Conservation (phyloP, 305 asterid species). For the Fraxinus nigra region DNA sequence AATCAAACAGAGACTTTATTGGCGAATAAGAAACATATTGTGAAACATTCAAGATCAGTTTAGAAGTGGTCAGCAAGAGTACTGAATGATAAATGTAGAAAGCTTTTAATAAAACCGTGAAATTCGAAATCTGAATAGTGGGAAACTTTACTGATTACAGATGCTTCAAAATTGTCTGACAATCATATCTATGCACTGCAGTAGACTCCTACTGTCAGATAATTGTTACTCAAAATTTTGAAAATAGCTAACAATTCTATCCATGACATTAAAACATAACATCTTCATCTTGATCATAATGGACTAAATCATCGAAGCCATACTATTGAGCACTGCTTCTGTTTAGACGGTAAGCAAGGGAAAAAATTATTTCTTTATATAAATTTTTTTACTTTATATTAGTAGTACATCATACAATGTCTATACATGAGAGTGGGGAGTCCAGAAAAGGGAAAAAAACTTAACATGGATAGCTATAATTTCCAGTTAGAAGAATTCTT, state of each 20-base stretch:
- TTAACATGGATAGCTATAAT: not conserved
- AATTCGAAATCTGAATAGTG: not conserved
- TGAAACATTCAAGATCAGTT: not conserved
- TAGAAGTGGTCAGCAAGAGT: not conserved
- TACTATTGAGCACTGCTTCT: not conserved
- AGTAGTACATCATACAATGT: not conserved
- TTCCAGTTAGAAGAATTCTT: not conserved
- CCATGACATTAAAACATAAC: not conserved
- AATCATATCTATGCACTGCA: not conserved
- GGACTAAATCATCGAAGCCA: not conserved
- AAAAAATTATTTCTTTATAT: not conserved
- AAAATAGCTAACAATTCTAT: not conserved
- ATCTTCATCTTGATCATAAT: not conserved
- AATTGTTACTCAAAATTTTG: not conserved
- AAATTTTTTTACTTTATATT: not conserved
- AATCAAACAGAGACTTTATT: not conserved
- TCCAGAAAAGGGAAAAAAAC: not conserved
- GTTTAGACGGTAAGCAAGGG: not conserved
- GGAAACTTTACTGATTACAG: not conserved
- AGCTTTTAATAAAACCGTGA: not conserved
- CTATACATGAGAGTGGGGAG: not conserved
- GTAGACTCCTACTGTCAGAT: not conserved
- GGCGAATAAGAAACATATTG: not conserved
- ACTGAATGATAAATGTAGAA: not conserved
- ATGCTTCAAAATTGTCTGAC: not conserved